phyloP scores from a whole-genome alignment of 208 protist species.

The Spongospora subterranea region DNA sequence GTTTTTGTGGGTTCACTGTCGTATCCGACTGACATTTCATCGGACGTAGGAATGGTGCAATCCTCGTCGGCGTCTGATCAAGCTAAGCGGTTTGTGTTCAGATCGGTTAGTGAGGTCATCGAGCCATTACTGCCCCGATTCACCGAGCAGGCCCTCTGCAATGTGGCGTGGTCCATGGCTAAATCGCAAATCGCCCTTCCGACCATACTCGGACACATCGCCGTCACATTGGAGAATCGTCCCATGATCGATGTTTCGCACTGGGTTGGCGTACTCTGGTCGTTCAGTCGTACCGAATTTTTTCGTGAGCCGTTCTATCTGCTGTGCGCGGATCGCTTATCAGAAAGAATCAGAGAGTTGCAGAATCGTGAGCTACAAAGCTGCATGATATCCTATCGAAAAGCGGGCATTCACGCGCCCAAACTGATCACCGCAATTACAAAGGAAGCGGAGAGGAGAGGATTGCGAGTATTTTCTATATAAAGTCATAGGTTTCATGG shows the following conservation, averaged over 20 bases:
- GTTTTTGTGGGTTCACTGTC: not conserved
- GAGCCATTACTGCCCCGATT: constrained; percentile 10
- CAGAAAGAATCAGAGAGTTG: not conserved
- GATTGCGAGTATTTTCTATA: too few relatives aligned
- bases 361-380: not conserved
- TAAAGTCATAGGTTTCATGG: too few relatives aligned
- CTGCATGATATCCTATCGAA: not conserved
- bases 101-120: not conserved
- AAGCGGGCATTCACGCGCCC: constrained; percentile 5
- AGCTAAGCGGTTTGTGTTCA: not conserved
- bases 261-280: not conserved
- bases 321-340: not conserved
- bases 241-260: not conserved
- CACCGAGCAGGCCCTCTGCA: constrained; percentile 36
- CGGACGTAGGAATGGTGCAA: not conserved
- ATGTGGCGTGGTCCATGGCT: constrained; percentile 1
- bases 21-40: not conserved
- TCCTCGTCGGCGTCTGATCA: not conserved
- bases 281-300: not conserved
- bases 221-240: not conserved
- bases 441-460: not conserved
- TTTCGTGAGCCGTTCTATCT: not conserved
- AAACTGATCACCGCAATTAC: not conserved
- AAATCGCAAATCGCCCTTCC: not conserved
- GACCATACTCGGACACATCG: not conserved